Conservation (phyloP, 1,284 basidiomycete genomes). For the Trichosporon coremiiforme region DNA sequence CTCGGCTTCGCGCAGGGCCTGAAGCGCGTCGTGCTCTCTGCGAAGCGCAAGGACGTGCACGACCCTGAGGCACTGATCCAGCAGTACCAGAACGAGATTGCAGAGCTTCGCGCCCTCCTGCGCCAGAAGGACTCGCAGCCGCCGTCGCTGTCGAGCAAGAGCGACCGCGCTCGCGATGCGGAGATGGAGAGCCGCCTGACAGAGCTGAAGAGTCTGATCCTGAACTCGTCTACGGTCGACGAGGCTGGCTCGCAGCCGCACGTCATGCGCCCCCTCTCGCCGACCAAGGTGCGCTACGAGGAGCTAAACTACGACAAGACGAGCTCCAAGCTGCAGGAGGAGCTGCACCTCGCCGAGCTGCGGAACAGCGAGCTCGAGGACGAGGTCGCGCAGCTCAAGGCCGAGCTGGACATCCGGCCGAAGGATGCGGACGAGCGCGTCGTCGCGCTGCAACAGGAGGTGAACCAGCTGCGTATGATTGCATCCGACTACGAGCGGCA, state of each 20-base stretch:
- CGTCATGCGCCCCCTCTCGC: constrained; percentile 69
- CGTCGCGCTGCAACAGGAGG: constrained; percentile 53
- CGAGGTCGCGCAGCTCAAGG: constrained; percentile 65
- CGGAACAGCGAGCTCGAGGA: constrained; percentile 76
- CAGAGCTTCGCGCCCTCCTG: constrained; percentile 64
- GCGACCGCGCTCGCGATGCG: constrained; percentile 60
- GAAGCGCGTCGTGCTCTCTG: constrained; percentile 67
- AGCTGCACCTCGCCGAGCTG: constrained; percentile 72
- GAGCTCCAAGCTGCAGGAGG: constrained; percentile 77
- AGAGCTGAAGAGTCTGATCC: constrained; percentile 80
- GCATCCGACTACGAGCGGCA: constrained; percentile 55
- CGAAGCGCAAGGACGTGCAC: constrained; percentile 88
- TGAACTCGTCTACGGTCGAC: constrained; percentile 74
- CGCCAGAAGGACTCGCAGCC: constrained; percentile 55
- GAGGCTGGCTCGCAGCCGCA: not conserved
- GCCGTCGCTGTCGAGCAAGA: constrained; percentile 64
- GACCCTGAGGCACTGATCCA: constrained; percentile 86
- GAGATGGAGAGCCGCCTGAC: constrained; percentile 77
- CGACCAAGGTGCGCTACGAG: constrained; percentile 65
- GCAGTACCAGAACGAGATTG: constrained; percentile 87
- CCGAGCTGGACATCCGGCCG: constrained; percentile 52
- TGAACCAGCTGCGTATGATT: constrained; percentile 51
- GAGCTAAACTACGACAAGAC: constrained; percentile 74
- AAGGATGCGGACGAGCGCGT: constrained; percentile 44
- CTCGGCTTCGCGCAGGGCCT: constrained; percentile 72